Evolutionary conservation across 2,329 filamentous ascomycete genomes (phyloP).

Genomic region (Botryotinia globosa): DNA sequence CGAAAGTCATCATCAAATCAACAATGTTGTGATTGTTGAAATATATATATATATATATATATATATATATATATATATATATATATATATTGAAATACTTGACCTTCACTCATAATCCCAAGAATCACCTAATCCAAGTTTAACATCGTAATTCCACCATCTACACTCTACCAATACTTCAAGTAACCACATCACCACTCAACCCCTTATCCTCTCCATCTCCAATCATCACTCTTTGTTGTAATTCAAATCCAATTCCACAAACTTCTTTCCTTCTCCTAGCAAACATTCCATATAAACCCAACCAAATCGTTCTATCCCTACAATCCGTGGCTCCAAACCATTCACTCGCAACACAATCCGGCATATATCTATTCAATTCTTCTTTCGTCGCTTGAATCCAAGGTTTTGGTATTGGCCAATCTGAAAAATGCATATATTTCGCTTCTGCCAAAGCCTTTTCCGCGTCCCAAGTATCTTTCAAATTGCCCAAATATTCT

Average conservation of each 20-base stretch:
- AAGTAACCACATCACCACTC: background rate
- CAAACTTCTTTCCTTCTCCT: slow-evolving; percentile 31
- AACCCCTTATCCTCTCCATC: background rate
- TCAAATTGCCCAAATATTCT: slow-evolving; percentile 47
- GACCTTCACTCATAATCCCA: background rate
- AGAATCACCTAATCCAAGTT: background rate
- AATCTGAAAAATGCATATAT: slow-evolving; percentile 59
- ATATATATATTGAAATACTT: background rate
- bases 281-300: slow-evolving; percentile 33
- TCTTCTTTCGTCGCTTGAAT: slow-evolving; percentile 29
- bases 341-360: slow-evolving; percentile 32
- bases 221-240: slow-evolving; percentile 10
- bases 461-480: slow-evolving; percentile 54
- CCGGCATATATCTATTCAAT: slow-evolving; percentile 36
- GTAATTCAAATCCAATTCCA: slow-evolving; percentile 33
- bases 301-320: slow-evolving; percentile 33
- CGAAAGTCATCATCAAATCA: background rate
- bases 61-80: too few relatives aligned
- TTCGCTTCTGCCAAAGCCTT: slow-evolving; percentile 50
- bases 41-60: too few relatives aligned
- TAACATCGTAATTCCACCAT: background rate
- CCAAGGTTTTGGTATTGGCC: slow-evolving; percentile 61
- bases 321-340: slow-evolving; percentile 36
- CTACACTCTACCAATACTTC: background rate
- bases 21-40: background rate